Percentiles rank a stretch among this genome's conserved stretches.
phyloP scores from a whole-genome alignment of 352 stramenopile species.

The Plasmopara halstedii region DNA sequence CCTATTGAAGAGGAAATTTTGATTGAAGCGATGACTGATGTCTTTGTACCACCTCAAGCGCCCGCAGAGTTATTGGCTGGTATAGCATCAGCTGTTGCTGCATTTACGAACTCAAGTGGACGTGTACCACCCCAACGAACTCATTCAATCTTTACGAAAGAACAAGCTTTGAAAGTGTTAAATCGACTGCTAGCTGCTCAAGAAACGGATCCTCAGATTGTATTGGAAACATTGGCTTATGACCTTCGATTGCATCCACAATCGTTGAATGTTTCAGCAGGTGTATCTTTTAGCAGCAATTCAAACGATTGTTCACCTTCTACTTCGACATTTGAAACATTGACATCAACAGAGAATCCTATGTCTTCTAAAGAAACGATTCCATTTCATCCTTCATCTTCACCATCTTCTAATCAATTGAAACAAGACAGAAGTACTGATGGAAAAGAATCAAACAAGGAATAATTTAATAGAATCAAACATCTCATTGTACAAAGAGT shows the following conservation, averaged over 20 bases:
- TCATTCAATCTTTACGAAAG: constrained; percentile 31
- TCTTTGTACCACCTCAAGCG: constrained; percentile 37
- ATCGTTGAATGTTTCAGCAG: constrained; percentile 20
- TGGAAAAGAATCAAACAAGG: too few species aligned
- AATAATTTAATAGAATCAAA: too few species aligned
- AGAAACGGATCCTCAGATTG: constrained; percentile 18
- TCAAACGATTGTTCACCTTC: background rate
- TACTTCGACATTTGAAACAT: background rate
- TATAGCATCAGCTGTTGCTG: constrained; percentile 49
- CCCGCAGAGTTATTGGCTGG: constrained; percentile 36
- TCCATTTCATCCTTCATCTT: too few species aligned
- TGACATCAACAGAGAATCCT: background rate
- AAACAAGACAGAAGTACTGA: too few species aligned
- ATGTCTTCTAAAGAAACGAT: too few species aligned
- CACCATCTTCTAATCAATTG: too few species aligned
- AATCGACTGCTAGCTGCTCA: constrained; percentile 19
- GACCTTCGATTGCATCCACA: constrained; percentile 18
- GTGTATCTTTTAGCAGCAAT: constrained; percentile 20
- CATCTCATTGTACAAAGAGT: too few species aligned
- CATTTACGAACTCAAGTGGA: constrained; percentile 41
- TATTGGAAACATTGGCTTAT: constrained; percentile 19
- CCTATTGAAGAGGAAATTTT: constrained; percentile 40
- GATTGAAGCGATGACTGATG: constrained; percentile 39
- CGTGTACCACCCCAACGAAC: constrained; percentile 30
- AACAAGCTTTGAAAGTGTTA: constrained; percentile 29